Percentiles rank a stretch among this genome's conserved stretches.
Evolutionary conservation across 2,329 filamentous ascomycete genomes (phyloP).

Genomic region (Scedosporium boydii): DNA sequence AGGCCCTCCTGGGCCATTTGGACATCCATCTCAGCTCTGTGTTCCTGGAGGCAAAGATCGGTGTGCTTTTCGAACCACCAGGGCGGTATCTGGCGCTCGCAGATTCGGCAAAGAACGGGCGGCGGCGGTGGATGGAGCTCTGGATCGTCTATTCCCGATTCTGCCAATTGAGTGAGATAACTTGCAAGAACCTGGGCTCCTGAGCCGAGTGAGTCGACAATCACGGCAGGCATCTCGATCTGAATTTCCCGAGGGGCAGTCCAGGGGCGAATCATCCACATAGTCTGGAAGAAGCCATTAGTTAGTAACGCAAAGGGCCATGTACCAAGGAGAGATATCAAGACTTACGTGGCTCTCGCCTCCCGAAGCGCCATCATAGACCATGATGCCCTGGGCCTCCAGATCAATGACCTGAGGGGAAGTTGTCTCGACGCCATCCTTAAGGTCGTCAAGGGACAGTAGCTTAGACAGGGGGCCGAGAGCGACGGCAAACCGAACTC

Average conservation of each 20-base stretch:
- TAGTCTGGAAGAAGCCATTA: slow-evolving; percentile 52
- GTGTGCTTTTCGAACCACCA: slow-evolving; percentile 99
- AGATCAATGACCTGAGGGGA: slow-evolving; percentile 58
- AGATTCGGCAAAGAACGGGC: slow-evolving; percentile 89
- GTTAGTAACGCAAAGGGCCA: slow-evolving; percentile 6
- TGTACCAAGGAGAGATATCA: background rate
- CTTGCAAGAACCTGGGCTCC: slow-evolving; percentile 91
- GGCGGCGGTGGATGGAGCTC: slow-evolving; percentile 73
- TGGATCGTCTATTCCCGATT: slow-evolving; percentile 68
- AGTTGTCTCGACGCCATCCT: slow-evolving; percentile 22
- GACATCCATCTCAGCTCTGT: slow-evolving; percentile 94
- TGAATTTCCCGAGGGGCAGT: slow-evolving; percentile 84
- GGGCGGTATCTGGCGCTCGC: slow-evolving; percentile 89
- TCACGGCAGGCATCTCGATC: slow-evolving; percentile 80
- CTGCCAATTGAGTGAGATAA: slow-evolving; percentile 82
- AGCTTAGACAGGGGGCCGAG: slow-evolving; percentile 62
- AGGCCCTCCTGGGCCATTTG: slow-evolving; percentile 90
- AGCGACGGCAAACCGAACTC: slow-evolving; percentile 69
- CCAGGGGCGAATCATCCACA: slow-evolving; percentile 99
- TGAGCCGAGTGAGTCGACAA: slow-evolving; percentile 88
- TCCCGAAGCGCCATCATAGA: slow-evolving; percentile 81
- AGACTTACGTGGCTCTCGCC: slow-evolving; percentile 78
- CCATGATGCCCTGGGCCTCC: slow-evolving; percentile 97
- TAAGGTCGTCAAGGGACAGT: slow-evolving; percentile 32
- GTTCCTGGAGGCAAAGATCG: slow-evolving; percentile 89